Evolutionary conservation across 352 stramenopile genomes (phyloP).

Genomic region (Phytophthora niederhauseri): DNA sequence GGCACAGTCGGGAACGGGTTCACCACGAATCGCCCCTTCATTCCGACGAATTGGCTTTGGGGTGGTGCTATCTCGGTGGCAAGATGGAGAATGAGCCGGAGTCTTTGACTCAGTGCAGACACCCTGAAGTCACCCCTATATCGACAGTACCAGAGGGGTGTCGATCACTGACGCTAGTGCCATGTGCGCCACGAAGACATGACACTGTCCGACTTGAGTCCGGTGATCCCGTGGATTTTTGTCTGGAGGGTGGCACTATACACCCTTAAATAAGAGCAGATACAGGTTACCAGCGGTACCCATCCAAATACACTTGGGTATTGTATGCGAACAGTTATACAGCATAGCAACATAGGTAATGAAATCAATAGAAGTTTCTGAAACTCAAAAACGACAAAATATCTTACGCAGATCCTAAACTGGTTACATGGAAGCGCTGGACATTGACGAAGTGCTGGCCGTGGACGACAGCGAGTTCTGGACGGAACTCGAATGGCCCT

Average conservation of each 20-base stretch:
- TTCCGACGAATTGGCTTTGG: background rate
- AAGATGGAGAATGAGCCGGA: slow-evolving; percentile 19
- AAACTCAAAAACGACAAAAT: background rate
- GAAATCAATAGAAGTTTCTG: background rate
- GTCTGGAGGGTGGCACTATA: slow-evolving; percentile 10
- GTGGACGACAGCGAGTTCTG: slow-evolving; percentile 9
- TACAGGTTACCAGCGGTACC: background rate
- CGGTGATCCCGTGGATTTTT: slow-evolving; percentile 28
- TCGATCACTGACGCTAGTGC: slow-evolving; percentile 5
- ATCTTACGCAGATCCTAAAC: background rate
- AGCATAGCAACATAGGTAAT: background rate
- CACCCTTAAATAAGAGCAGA: background rate
- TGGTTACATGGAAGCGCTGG: slow-evolving; percentile 9
- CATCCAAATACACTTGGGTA: background rate
- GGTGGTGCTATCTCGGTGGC: slow-evolving; percentile 5
- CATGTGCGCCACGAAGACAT: slow-evolving; percentile 19
- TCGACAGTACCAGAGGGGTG: slow-evolving; percentile 12
- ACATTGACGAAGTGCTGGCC: slow-evolving; percentile 1
- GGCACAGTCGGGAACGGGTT: slow-evolving; percentile 39
- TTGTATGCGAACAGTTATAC: background rate
- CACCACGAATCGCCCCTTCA: slow-evolving; percentile 41
- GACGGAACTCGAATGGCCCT: background rate
- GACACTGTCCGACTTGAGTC: slow-evolving; percentile 35
- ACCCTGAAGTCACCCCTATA: background rate
- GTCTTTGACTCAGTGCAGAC: slow-evolving; percentile 9